Base-by-base conservation (phyloP, 1,284 basidiomycete genomes). In the Pisolithus thermaeus region DNA sequence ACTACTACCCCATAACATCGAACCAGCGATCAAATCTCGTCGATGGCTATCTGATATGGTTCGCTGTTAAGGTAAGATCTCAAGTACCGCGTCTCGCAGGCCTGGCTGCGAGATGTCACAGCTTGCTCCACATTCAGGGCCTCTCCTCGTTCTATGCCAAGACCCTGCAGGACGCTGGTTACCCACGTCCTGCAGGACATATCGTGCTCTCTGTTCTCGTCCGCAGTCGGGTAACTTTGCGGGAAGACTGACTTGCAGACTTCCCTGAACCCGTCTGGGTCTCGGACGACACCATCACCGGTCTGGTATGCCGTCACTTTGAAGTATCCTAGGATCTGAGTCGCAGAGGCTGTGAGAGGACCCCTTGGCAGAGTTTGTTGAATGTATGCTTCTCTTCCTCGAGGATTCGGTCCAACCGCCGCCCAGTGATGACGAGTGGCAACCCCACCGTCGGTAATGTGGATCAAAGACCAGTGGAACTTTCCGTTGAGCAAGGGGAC, bases 381-480 rank as follows among this genome's bases (percentile, higher is more conserved):
- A 42, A 61, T 49, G 48, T 61, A 61, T 14, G 52, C 49, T 47
- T 60, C 58, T 16, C 48, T 51, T 16, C 59, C 56, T 7, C 37
- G 32, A 16, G 56, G 51, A 50, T 59, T 50, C 16, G 40, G 35
- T 22, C 49, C 57, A 12, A 51, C 51, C 11, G 59, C 55, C n/a
- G 58, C 58, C 59, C 59, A 61, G 35, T 61, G 59, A 42, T 61
- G 59, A 42, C 58, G 56, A 40, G 58, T 61, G 20, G 51, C 53
- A 30, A 47, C 41, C n/a, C 59, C 59, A 45, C 50, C 20, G 8
- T 32, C 40, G 47, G 58, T 56, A 42, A 59, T 44, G 47, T 61
- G 56, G 36, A 61, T 51, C 16, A 61, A 48, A 20, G 56, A 55
- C 58, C 58, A 61, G 50, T 61, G 59, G 44, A 59, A 61, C 45